These are phyloP conservation scores for Liriodendron chinense DNA, from an alignment of 164 flowering plant genomes.

Conservation along the genomic window DNA sequence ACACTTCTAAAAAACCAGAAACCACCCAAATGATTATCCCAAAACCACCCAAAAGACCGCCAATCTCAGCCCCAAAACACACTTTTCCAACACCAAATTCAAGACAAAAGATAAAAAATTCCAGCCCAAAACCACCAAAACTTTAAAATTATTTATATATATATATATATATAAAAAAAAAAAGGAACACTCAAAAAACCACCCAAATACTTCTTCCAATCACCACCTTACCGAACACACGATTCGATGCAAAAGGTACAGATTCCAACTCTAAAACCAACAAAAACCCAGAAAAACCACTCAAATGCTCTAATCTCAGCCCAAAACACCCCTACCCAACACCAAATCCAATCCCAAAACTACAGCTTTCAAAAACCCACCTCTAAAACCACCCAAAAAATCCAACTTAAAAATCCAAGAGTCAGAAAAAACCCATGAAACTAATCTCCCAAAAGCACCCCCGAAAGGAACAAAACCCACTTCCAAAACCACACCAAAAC, in stretches of 20 bases:
- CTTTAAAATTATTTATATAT: too few relatives aligned
- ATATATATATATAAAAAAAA: too few relatives aligned
- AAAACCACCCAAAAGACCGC: neutral
- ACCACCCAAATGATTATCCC: neutral
- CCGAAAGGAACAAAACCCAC: neutral
- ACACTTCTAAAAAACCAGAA: neutral
- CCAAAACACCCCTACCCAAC: neutral
- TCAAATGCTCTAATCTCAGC: neutral
- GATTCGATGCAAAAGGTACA: neutral
- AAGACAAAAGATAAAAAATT: neutral
- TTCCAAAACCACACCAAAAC: slow-evolving; percentile 4
- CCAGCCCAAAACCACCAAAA: neutral
- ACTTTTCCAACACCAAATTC: neutral
- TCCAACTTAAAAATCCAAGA: slow-evolving; percentile 5
- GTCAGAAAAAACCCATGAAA: neutral
- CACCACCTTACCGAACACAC: neutral
- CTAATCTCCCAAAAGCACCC: neutral
- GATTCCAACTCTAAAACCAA: neutral
- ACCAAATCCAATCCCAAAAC: neutral
- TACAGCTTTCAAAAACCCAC: too few relatives aligned
- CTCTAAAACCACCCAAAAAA: slow-evolving; percentile 7
- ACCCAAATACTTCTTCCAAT: neutral
- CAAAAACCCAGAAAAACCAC: neutral
- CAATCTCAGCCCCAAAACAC: neutral
- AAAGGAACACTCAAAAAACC: neutral